Evolutionary conservation across 495 filamentous ascomycete genomes (phyloP), one percentile per base, ranked within the genome.

Genomic region (Corynascus novoguineensis): DNA sequence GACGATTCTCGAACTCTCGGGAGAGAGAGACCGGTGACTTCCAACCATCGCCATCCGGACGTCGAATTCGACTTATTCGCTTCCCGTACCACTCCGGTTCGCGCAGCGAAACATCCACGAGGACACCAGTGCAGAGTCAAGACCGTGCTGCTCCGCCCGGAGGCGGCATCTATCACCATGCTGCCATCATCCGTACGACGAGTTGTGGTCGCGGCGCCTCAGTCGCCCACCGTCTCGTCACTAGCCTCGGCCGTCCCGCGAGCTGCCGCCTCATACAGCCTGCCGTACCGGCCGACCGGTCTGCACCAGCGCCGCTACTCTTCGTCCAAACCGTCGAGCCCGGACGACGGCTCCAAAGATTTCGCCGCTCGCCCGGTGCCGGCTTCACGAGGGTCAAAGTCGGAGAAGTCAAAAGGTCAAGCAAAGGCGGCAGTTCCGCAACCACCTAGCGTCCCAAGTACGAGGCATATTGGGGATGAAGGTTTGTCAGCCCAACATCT

Each of bases 381-480:
- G 34, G 66, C 70, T 24, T 69, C 73, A 8, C 45, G 66, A 35
- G 62, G 67, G 12, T 65, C 69, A 38, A 77, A 74, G 53, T 54
- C 70, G 31, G 75, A 79, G 60, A 79, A 79, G 71, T 67, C 75
- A 55, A 73, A 69, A 67, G 64, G 68, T 48, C 77, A 78, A 65
- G 42, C 64, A 32, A 77, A 78, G 60, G 72, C 69, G 9, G 60
- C 58, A 8, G 58, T 75, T 41, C 71, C 72, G 28, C 76, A 74
- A 61, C 79, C 92, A 29, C 89, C 89, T 27, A 90, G 87, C 68
- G 90, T 95, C 34, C 90, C 89, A 46, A 88, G 86, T 60, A 95
- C 90, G 40, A 84, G 88, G 63, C 83, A 92, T 72, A 76, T 90
- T 48, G 79, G 86, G 60, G 79, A 86, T 46, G 80, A 86, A 73